Evolutionary conservation across 768 basidiomycete species (phyloP), one percentile per base, ranked within the genome.

Genomic region (Tricholoma flavovirens): DNA sequence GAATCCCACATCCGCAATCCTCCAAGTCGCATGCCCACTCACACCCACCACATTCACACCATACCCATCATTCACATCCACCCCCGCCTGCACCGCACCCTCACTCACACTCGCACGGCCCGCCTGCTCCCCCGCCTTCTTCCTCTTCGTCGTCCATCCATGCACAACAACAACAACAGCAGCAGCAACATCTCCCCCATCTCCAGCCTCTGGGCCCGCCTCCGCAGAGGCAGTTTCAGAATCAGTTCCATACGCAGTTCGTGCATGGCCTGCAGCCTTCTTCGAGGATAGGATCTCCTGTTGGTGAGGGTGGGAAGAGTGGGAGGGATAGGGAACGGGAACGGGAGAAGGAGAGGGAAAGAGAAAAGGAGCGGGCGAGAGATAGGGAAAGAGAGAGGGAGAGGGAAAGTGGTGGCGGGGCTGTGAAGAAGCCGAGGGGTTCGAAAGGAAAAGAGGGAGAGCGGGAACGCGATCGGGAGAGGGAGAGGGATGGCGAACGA

Each of bases 201-300:
- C 15, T 43, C 6, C 46, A 42, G 22, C 36, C 45, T n/a, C 53
- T 40, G n/a, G 43, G 42, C 21, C 43, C 50, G 54, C 56, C 59
- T 12, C 65, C 69, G 1, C 70, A 69, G 53, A 61, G 63, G 30
- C 70, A 66, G 55, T 68, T 67, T 55, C 69, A 70, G 61, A 42
- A 46, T 53, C 50, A 71, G 61, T 72, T 72, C 57, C 67, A 73
- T 56, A 63, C 63, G 29, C 60, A 66, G 67, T 63, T 72, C 56
- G 67, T 67, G 10, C 59, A 60, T 38, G 66, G 66, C 5, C 17
- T 60, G 24, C 33, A 49, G 8, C 32, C 59, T 2, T 29, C 26
- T 29, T 53, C 52, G 40, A 21, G 66, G 35, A 59, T 66, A 6
- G 62, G 57, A 6, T 64, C 61, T 32, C 62, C 63, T 32, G 55